Evolutionary conservation across 1,284 basidiomycete species (phyloP).

Genomic region (Ceratorhiza oryzae-sativae): DNA sequence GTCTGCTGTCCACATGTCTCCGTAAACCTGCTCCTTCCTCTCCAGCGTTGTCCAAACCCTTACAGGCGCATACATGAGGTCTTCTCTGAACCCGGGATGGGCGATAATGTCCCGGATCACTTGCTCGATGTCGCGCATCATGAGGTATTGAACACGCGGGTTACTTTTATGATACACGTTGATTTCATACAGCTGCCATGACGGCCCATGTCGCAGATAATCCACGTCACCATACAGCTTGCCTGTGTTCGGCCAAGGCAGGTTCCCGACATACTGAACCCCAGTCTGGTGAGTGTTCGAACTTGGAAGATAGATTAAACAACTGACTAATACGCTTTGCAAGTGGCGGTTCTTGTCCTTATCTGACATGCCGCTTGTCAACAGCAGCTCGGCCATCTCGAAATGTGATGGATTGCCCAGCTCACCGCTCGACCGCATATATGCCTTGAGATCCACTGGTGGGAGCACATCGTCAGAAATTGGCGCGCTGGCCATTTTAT

Average conservation of each 20-base stretch:
- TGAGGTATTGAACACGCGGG: neutral
- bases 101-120: constrained; percentile 43
- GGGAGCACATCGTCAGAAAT: neutral
- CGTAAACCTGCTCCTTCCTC: neutral
- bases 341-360: neutral
- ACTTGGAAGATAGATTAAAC: neutral
- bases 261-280: neutral
- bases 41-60: neutral
- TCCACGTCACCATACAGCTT: constrained; percentile 44
- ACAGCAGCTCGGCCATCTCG: neutral
- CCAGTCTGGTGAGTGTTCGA: neutral
- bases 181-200: constrained; percentile 42
- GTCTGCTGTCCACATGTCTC: constrained; percentile 36
- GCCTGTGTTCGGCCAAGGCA: constrained; percentile 40
- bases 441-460: neutral
- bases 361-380: neutral
- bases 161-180: neutral
- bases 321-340: neutral
- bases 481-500: neutral
- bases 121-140: neutral
- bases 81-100: constrained; percentile 7
- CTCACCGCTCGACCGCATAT: neutral
- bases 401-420: neutral
- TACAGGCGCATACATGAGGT: neutral
- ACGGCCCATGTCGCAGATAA: constrained; percentile 44